phyloP scores from a whole-genome alignment of 2,329 filamentous ascomycete species.

The Paramyrothecium roridum region DNA sequence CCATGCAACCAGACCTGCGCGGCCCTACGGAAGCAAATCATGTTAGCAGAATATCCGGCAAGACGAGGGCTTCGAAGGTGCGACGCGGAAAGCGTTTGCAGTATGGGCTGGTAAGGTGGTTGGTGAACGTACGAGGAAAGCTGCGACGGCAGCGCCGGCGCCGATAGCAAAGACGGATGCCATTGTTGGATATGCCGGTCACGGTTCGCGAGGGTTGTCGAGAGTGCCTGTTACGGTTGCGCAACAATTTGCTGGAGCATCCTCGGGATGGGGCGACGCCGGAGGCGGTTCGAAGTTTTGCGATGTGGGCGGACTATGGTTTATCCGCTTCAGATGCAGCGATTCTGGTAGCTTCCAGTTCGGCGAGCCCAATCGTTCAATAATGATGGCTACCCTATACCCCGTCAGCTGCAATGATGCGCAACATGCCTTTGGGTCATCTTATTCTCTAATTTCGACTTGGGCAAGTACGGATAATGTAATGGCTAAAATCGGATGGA shows the following conservation, averaged over 20 bases:
- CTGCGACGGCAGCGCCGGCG: conserved; percentile 46
- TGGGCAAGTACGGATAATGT: no score
- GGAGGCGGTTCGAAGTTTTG: conserved; percentile 17
- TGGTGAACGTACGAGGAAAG: conserved; percentile 41
- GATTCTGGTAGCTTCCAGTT: no score
- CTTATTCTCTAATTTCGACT: no score
- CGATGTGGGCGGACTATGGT: neutral
- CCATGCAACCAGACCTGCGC: conserved; percentile 86
- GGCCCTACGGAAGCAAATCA: conserved; percentile 62
- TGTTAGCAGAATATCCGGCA: conserved; percentile 5
- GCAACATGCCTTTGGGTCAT: no score
- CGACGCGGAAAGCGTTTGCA: neutral
- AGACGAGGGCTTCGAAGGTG: no score
- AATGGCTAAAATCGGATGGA: no score
- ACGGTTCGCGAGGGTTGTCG: neutral
- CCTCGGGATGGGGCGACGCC: conserved; percentile 2
- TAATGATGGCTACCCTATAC: no score
- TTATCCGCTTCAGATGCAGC: no score
- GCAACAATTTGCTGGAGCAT: conserved; percentile 3
- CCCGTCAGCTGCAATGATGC: no score
- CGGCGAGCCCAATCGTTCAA: neutral
- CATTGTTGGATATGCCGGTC: conserved; percentile 22
- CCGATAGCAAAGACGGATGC: conserved; percentile 43
- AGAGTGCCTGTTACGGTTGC: neutral
- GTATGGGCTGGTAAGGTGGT: neutral